phyloP scores from a whole-genome alignment of 352 stramenopile genomes.

The Globisporangium solare region DNA sequence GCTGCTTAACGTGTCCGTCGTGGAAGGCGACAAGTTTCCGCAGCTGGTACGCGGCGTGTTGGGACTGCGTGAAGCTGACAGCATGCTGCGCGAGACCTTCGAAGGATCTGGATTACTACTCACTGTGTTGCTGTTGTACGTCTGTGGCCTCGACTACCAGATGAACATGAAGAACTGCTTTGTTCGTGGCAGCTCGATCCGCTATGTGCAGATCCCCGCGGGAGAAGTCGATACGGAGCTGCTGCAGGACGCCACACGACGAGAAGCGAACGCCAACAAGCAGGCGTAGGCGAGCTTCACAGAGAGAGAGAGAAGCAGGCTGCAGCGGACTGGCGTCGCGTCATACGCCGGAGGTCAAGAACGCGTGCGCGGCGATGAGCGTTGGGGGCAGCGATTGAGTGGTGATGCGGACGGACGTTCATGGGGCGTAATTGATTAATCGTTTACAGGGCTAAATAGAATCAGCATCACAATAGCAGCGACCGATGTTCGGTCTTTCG shows the following conservation, averaged over 20 bases:
- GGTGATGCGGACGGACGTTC: too few species aligned
- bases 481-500: too few species aligned
- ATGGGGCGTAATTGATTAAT: too few species aligned
- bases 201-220: slow-evolving; percentile 98
- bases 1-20: slow-evolving; percentile 93
- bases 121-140: neutral
- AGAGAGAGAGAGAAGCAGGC: too few species aligned
- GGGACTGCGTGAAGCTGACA: neutral
- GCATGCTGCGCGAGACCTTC: neutral
- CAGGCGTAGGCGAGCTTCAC: slow-evolving; percentile 28
- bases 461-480: too few species aligned
- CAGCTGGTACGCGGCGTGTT: slow-evolving; percentile 79
- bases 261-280: slow-evolving; percentile 73
- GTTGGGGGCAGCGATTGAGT: too few species aligned
- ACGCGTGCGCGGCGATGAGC: too few species aligned
- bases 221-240: slow-evolving; percentile 97
- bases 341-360: too few species aligned
- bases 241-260: slow-evolving; percentile 78
- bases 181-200: slow-evolving; percentile 96
- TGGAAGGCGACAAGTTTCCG: slow-evolving; percentile 95
- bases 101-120: neutral
- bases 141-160: slow-evolving; percentile 19
- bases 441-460: too few species aligned
- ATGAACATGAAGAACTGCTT: slow-evolving; percentile 98
- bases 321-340: too few species aligned